A percentile compares a stretch with the other conserved stretches of the same genome.
phyloP scores from a whole-genome alignment of 768 basidiomycete genomes.

The Lentinula sp. region DNA sequence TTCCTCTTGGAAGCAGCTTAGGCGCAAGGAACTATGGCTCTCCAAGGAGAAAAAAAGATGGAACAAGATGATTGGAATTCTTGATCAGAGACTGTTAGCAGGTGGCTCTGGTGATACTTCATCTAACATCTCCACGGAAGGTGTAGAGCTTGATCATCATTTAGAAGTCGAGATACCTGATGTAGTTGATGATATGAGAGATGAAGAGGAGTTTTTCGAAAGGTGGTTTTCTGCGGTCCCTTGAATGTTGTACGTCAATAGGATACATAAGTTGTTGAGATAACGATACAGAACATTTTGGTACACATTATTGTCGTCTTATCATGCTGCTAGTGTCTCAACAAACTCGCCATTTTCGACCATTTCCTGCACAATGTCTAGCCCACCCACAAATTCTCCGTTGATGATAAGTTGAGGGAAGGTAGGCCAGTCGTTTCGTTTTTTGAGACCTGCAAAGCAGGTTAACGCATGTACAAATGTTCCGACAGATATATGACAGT shows the following conservation, averaged over 20 bases:
- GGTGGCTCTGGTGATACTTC: not conserved
- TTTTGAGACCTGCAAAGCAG: conserved; percentile 50
- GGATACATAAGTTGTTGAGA: not conserved
- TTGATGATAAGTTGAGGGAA: conserved; percentile 82
- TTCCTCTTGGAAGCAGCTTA: not conserved
- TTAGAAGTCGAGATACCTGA: not conserved
- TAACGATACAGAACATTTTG: not conserved
- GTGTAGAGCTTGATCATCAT: not conserved
- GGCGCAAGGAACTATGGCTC: not conserved
- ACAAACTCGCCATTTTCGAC: conserved; percentile 71
- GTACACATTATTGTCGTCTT: no score
- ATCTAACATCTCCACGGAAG: not conserved
- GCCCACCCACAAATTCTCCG: conserved; percentile 91
- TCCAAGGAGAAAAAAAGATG: not conserved
- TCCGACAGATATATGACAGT: conserved; percentile 10
- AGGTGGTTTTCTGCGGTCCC: not conserved
- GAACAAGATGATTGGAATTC: not conserved
- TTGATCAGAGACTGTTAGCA: not conserved
- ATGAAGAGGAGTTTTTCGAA: not conserved
- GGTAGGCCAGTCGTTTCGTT: conserved; percentile 86
- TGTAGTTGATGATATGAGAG: not conserved
- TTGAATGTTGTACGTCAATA: not conserved
- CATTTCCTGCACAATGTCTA: conserved; percentile 92
- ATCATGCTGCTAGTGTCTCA: conserved; percentile 22
- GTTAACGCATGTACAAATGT: not conserved